A percentile compares a stretch with the other conserved stretches of the same genome.
These are phyloP conservation scores for Ploettnerulaceae sp. DNA, from an alignment of 2,329 filamentous ascomycete species.

Conservation along the genomic window DNA sequence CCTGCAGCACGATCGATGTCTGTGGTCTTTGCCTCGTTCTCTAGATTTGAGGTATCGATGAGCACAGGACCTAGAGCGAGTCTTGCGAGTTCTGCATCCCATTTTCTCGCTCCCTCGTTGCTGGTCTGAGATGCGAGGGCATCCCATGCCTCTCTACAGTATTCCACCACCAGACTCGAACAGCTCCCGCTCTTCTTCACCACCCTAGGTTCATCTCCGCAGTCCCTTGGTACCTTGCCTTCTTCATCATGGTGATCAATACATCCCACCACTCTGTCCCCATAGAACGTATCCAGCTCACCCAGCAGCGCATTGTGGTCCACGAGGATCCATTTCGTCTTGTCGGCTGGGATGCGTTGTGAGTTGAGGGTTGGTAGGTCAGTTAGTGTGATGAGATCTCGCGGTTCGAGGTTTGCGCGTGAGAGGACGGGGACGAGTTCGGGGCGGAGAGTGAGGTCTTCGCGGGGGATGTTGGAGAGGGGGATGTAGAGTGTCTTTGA, in stretches of 20 bases:
- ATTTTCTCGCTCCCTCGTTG: slow-evolving; percentile 35
- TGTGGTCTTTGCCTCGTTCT: slow-evolving; percentile 59
- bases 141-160: slow-evolving; percentile 55
- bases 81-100: slow-evolving; percentile 57
- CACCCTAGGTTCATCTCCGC: slow-evolving; percentile 49
- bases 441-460: slow-evolving; percentile 66
- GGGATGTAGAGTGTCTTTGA: slow-evolving; percentile 58
- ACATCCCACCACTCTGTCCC: slow-evolving; percentile 53
- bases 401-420: slow-evolving; percentile 51
- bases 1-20: slow-evolving; percentile 55
- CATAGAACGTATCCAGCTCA: slow-evolving; percentile 49
- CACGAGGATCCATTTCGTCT: slow-evolving; percentile 67
- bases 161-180: slow-evolving; percentile 61
- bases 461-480: slow-evolving; percentile 63
- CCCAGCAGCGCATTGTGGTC: slow-evolving; percentile 75
- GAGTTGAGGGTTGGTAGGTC: slow-evolving; percentile 43
- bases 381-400: slow-evolving; percentile 61
- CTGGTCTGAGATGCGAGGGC: slow-evolving; percentile 38
- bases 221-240: slow-evolving; percentile 42
- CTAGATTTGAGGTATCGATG: slow-evolving; percentile 66
- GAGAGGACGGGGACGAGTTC: slow-evolving; percentile 64
- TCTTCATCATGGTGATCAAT: slow-evolving; percentile 82
- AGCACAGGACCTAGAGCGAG: slow-evolving; percentile 67
- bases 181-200: slow-evolving; percentile 68
- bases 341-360: slow-evolving; percentile 38